Conservation (phyloP, 176 grass and related monocot species). For the Raddia distichophylla region DNA sequence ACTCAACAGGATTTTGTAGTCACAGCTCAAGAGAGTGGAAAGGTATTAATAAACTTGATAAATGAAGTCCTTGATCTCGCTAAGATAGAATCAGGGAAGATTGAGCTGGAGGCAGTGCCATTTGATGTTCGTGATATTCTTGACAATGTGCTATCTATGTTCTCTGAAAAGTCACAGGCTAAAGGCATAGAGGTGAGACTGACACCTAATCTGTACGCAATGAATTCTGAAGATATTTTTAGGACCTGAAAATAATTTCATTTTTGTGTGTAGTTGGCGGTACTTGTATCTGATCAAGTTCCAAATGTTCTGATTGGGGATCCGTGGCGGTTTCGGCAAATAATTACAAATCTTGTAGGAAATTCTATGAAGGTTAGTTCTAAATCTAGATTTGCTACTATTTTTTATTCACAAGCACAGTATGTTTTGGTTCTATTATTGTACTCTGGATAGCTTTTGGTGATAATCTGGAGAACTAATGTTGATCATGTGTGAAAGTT, state of each 20-base stretch:
- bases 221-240: constrained; percentile 25
- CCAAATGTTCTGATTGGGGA: constrained; percentile 73
- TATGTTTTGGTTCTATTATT: neutral
- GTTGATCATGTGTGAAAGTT: neutral
- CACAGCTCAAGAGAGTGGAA: constrained; percentile 80
- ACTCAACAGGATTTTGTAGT: constrained; percentile 81
- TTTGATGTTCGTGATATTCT: constrained; percentile 79
- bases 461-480: neutral
- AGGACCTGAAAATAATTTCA: constrained; percentile 15
- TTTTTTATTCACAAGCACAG: neutral
- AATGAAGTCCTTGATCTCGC: constrained; percentile 88
- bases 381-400: constrained; percentile 11
- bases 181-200: constrained; percentile 80
- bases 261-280: constrained; percentile 54
- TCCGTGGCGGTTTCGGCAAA: constrained; percentile 69
- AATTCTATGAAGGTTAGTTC: constrained; percentile 82
- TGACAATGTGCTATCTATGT: constrained; percentile 78
- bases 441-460: neutral
- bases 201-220: neutral
- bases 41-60: constrained; percentile 74
- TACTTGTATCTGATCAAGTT: constrained; percentile 73
- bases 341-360: constrained; percentile 82
- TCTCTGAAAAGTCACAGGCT: constrained; percentile 74
- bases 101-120: constrained; percentile 75
- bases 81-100: constrained; percentile 82